Percentiles rank a stretch among this genome's conserved stretches.
These are phyloP conservation scores for Solanum virginianum DNA, from an alignment of 257 asterid genomes.

Conservation along the genomic window DNA sequence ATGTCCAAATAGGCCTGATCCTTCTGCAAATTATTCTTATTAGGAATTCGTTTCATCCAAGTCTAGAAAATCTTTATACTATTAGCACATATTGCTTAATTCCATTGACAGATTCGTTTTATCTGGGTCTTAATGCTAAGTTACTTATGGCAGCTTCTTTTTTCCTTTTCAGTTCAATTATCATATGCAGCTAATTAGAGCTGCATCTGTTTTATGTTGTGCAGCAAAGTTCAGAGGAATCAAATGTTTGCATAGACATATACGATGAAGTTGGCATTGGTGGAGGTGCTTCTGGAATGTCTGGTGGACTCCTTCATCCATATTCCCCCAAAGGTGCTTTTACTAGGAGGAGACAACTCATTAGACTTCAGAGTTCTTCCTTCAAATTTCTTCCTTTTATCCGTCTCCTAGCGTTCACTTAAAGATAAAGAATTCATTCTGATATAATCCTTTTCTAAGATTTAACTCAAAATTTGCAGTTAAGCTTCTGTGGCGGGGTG, in stretches of 20 bases:
- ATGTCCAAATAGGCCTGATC: not conserved
- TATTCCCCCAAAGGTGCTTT: constrained; percentile 81
- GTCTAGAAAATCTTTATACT: not conserved
- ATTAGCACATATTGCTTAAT: not conserved
- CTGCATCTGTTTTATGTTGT: not conserved
- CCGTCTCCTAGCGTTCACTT: not conserved
- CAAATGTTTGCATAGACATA: constrained; percentile 51
- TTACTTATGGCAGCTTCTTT: not conserved
- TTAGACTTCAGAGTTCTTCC: not conserved
- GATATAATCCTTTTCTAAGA: not conserved
- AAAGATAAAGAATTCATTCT: not conserved
- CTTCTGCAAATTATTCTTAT: not conserved
- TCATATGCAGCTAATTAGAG: constrained; percentile 1
- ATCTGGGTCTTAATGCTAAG: not conserved
- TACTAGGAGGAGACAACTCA: not conserved
- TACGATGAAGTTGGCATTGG: constrained; percentile 90
- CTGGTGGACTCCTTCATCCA: constrained; percentile 97
- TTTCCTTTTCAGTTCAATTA: not conserved
- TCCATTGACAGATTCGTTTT: not conserved
- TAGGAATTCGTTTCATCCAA: not conserved
- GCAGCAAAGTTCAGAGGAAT: constrained; percentile 59
- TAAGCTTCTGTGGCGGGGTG: constrained; percentile 83
- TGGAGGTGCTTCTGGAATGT: constrained; percentile 98
- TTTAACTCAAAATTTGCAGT: constrained; percentile 33
- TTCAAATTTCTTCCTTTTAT: not conserved